Base-by-base conservation (phyloP, 1,284 basidiomycete species). In the Taiwanofungus camphoratus region DNA sequence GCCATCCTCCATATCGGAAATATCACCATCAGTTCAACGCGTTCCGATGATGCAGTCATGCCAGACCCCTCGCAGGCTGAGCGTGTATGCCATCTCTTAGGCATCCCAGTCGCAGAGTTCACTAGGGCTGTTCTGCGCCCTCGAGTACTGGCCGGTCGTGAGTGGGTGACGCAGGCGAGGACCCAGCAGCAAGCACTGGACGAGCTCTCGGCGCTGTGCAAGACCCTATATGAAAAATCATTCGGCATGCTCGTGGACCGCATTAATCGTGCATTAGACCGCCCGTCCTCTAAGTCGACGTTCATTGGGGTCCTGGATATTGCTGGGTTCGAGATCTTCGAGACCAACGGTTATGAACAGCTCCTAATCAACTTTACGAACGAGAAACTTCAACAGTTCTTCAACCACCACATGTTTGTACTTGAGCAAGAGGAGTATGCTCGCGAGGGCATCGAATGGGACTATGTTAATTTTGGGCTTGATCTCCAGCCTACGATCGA, bases 331-430 rank as follows among this genome's bases (percentile, higher is more conserved):
- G 96, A 99, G 64, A 99, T 99, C 68, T 88, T 89, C 65, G 84
- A 87, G 45, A 68, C 79, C 51, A 94, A 94, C 62, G 87, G 87
- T 11, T 99, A 99, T 64, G 96, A 99, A 60, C 96, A 99, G 65
- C 78, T 99, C 19, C 82, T 96, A 56, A 99, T 99, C 79, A 99
- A 99, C 63, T 97, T 92, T 61, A 99, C 96, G 33, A 99, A 99
- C 70, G 93, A 97, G 73, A 93, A 87, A 60, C 76, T 97, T 6
- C 92, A 95, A 62, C 92, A 94, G 61, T 96, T 94, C 69, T 97
- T 97, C 79, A 99, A 99, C 61, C 93, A 98, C 65, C 96, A 99
- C 66, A 99, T 99, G 96, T 99, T 99, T 64, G 93, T 97, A 11
- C 79, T 99, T 30, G 96, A 99, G 69, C 96, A 99, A 64, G 95